phyloP scores from a whole-genome alignment of 441 rosid genomes.

The Geranium incanum region DNA sequence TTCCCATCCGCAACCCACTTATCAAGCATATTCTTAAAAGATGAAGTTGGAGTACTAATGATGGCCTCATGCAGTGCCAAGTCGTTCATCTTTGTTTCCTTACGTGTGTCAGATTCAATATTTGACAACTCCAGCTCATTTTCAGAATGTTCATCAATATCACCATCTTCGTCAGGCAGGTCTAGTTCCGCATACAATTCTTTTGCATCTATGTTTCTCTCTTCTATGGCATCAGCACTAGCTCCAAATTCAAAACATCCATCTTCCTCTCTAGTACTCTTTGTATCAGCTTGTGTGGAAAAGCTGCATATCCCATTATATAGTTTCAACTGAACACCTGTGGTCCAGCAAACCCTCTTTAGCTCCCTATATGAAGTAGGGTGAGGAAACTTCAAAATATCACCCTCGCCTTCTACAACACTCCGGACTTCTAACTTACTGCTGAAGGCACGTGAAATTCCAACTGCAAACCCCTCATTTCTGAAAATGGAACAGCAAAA shows the following conservation, averaged over 20 bases:
- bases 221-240: conserved; percentile 3
- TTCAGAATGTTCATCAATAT: background rate
- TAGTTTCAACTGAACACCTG: background rate
- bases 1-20: conserved; percentile 3
- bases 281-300: background rate
- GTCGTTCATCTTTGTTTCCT: background rate
- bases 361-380: background rate
- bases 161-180: background rate
- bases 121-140: conserved; percentile 1
- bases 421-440: background rate
- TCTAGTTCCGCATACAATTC: background rate
- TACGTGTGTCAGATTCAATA: background rate
- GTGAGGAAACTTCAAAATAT: background rate
- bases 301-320: background rate
- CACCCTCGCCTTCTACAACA: background rate
- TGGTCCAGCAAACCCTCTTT: background rate
- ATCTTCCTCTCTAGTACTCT: background rate
- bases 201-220: background rate
- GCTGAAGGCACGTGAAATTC: conserved; percentile 1
- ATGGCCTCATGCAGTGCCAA: background rate
- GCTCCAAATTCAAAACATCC: conserved; percentile 4
- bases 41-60: background rate
- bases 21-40: background rate
- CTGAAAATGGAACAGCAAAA: background rate
- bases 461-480: background rate